Base-by-base conservation (phyloP, 805 yeast species). In the Wickerhamomyces bovis region DNA sequence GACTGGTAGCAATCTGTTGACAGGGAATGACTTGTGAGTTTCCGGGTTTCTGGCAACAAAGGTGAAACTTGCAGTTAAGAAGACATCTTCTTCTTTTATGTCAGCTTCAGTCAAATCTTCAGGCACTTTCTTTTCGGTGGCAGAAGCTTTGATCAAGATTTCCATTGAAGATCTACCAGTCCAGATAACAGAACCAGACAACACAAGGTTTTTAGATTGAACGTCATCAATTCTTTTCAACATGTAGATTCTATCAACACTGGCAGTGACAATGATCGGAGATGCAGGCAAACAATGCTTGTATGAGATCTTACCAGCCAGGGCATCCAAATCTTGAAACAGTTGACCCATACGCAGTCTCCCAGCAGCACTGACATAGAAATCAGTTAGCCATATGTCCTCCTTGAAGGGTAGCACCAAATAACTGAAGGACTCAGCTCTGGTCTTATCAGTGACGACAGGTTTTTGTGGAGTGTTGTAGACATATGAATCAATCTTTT, bases 151-250 rank as follows among this genome's bases (percentile, higher is more conserved):
- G 56, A 90, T 94, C 41, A 89, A 78, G 60, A 90, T 90, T 67
- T 90, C 97, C 97, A 90, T 90, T 1, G 97, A 89, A 1, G 96
- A 86, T 50, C 88, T 73, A 49, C 98, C 98, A 0, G 97, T 90
- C 88, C 95, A 90, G 9, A 95, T 83, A 39, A 89, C 97, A 44
- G 82, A 74, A n/a, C 98, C 98, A 26, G 94, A 89, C 50, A 90
- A 68, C 25, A 89, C 75, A 56, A 92, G 82, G 66, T 89, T 88
- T 66, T 77, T 83, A 52, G 80, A 78, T 46, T 75, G 72, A 51
- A 89, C 79, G 57, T 83, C 88, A 58, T 89, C 96, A 38, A 89
- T 78, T 55, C 89, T 82, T 65, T 85, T 85, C 49, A 89, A 79
- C 80, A 90, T 81, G 62, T 86, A 85, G 54, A 90, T 88, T 53